Conservation (phyloP, 306 rosid genomes). For the Benincasa hispida region DNA sequence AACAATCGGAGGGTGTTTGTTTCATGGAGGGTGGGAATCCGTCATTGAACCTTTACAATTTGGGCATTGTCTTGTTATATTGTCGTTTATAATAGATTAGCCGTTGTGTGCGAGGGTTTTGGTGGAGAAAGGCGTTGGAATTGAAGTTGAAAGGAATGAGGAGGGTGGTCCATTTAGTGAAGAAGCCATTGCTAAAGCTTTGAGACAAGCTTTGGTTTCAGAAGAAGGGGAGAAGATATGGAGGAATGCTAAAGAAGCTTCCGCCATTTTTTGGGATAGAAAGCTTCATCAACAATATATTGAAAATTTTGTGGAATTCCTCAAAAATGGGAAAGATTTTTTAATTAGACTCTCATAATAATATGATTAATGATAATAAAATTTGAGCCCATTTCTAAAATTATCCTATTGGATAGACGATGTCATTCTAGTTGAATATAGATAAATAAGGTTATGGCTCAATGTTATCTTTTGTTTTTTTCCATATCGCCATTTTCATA, state of each 20-base stretch:
- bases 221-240: constrained; percentile 29
- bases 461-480: too few species aligned
- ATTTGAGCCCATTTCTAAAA: too few species aligned
- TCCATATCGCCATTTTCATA: too few species aligned
- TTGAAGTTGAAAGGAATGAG: constrained; percentile 19
- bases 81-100: constrained; percentile 27
- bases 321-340: neutral
- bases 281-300: constrained; percentile 13
- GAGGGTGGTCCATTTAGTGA: constrained; percentile 30
- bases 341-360: too few species aligned
- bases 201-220: constrained; percentile 18
- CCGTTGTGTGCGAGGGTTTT: constrained; percentile 25
- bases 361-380: too few species aligned
- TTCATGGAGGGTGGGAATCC: constrained; percentile 38
- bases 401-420: too few species aligned
- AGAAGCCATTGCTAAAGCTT: constrained; percentile 18
- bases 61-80: constrained; percentile 22
- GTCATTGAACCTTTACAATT: constrained; percentile 26
- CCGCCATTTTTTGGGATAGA: constrained; percentile 6
- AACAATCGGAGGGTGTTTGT: constrained; percentile 28
- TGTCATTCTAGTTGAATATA: too few species aligned
- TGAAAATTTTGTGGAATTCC: neutral
- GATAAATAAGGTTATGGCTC: too few species aligned
- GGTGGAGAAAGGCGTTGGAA: constrained; percentile 25
- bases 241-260: constrained; percentile 14